Evolutionary conservation across 257 asterid species (phyloP).

Genomic region (Solanum commersonii): DNA sequence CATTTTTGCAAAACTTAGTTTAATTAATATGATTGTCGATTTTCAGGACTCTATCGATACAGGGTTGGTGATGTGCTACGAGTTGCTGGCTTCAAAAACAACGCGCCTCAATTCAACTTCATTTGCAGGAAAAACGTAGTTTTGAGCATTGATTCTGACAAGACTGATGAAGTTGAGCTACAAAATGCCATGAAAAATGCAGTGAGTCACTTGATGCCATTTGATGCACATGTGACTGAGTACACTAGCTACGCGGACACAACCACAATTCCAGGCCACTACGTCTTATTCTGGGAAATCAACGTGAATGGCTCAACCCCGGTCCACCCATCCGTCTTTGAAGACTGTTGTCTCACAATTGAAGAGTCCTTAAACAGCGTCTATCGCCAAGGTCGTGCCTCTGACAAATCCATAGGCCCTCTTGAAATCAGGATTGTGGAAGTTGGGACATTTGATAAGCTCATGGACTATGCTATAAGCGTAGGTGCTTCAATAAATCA

Average conservation of each 20-base stretch:
- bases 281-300: constrained; percentile 23
- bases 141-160: neutral
- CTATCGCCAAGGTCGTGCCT: neutral
- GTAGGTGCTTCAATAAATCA: constrained; percentile 28
- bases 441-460: constrained; percentile 28
- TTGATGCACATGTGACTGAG: constrained; percentile 10
- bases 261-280: constrained; percentile 11
- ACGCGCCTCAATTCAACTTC: constrained; percentile 27
- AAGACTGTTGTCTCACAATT: constrained; percentile 18
- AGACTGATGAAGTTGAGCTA: constrained; percentile 1
- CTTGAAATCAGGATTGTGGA: constrained; percentile 31
- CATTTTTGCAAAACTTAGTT: neutral
- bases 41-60: constrained; percentile 30
- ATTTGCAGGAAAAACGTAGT: constrained; percentile 28
- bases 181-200: constrained; percentile 21
- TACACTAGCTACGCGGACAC: constrained; percentile 39
- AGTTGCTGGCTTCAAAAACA: constrained; percentile 37
- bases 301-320: neutral
- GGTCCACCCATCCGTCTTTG: constrained; percentile 11
- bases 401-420: constrained; percentile 24
- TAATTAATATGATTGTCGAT: neutral
- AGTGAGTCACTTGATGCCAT: constrained; percentile 12
- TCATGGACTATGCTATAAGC: constrained; percentile 35
- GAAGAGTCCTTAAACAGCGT: neutral
- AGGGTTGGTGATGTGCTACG: constrained; percentile 31